Conservation (phyloP, 192 early-diverging fungal genomes). For the Lobosporangium transversale region DNA sequence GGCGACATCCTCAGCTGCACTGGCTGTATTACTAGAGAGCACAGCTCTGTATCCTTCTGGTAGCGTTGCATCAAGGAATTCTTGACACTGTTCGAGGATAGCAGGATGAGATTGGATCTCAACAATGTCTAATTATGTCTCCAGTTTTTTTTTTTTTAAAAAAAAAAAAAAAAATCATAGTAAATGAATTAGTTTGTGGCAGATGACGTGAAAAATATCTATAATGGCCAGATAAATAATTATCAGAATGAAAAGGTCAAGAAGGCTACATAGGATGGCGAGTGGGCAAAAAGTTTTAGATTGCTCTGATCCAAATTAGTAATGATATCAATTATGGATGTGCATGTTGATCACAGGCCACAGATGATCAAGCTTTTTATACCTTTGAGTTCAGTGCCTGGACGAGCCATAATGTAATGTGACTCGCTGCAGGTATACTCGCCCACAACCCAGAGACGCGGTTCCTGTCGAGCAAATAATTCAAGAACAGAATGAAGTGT, state of each 20-base stretch:
- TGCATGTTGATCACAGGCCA: too few species aligned
- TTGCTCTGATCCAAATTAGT: too few species aligned
- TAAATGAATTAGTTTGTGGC: too few species aligned
- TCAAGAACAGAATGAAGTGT: conserved; percentile 49
- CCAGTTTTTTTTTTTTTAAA: too few species aligned
- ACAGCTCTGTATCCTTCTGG: conserved; percentile 44
- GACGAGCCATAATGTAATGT: conserved; percentile 42
- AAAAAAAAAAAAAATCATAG: too few species aligned
- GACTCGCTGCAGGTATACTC: conserved; percentile 50
- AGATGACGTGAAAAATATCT: too few species aligned
- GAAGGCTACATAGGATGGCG: background rate
- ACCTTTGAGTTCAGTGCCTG: conserved; percentile 26
- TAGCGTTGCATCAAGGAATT: conserved; percentile 34
- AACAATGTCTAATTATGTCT: conserved; percentile 19
- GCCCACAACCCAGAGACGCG: conserved; percentile 47
- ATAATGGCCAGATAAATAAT: background rate
- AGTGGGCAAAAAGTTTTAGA: background rate
- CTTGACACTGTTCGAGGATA: conserved; percentile 46
- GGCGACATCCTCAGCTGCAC: conserved; percentile 45
- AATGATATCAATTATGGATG: too few species aligned
- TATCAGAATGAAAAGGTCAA: background rate
- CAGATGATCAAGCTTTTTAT: too few species aligned
- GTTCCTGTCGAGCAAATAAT: conserved; percentile 41
- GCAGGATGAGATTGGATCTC: conserved; percentile 49
- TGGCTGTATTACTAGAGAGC: conserved; percentile 42